Evolutionary conservation across 2,329 filamentous ascomycete species (phyloP).

Genomic region (Neofusicoccum cordaticola): DNA sequence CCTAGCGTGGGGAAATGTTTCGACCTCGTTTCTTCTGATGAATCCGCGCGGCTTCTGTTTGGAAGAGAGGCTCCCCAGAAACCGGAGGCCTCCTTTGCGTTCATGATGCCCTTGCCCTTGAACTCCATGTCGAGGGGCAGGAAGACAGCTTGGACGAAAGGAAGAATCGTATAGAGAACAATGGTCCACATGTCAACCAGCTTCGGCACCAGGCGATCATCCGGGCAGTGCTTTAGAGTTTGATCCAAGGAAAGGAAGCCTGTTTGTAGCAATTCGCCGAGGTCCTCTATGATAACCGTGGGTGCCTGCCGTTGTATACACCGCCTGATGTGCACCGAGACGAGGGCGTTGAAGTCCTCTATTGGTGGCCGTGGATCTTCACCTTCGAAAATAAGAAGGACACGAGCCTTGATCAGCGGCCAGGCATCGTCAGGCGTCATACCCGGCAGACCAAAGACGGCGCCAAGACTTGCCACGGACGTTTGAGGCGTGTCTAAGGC

Average conservation of each 20-base stretch:
- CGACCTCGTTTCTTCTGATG: slow-evolving; percentile 37
- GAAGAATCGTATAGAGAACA: slow-evolving; percentile 84
- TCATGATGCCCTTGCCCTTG: slow-evolving; percentile 80
- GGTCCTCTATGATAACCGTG: slow-evolving; percentile 69
- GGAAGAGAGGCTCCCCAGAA: slow-evolving; percentile 76
- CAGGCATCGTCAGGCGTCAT: slow-evolving; percentile 70
- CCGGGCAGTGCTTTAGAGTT: slow-evolving; percentile 71
- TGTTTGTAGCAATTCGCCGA: slow-evolving; percentile 70
- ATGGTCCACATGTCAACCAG: slow-evolving; percentile 93
- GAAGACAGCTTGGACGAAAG: slow-evolving; percentile 94
- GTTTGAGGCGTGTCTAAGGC: slow-evolving; percentile 20
- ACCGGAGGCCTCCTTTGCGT: slow-evolving; percentile 73
- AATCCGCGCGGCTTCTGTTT: neutral
- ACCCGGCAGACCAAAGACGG: slow-evolving; percentile 47
- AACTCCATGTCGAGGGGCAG: slow-evolving; percentile 92
- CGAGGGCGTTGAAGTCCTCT: slow-evolving; percentile 78
- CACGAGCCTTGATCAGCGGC: slow-evolving; percentile 73
- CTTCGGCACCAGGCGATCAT: slow-evolving; percentile 84
- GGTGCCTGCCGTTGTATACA: slow-evolving; percentile 73
- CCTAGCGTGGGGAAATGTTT: slow-evolving; percentile 47
- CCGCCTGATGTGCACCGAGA: slow-evolving; percentile 74
- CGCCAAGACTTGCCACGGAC: slow-evolving; percentile 43
- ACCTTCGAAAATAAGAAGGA: slow-evolving; percentile 76
- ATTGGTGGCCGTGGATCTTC: slow-evolving; percentile 77
- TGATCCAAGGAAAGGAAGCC: slow-evolving; percentile 86